These are phyloP conservation scores for Nicotiana sylvestris DNA, from an alignment of 257 asterid species.

Conservation along the genomic window DNA sequence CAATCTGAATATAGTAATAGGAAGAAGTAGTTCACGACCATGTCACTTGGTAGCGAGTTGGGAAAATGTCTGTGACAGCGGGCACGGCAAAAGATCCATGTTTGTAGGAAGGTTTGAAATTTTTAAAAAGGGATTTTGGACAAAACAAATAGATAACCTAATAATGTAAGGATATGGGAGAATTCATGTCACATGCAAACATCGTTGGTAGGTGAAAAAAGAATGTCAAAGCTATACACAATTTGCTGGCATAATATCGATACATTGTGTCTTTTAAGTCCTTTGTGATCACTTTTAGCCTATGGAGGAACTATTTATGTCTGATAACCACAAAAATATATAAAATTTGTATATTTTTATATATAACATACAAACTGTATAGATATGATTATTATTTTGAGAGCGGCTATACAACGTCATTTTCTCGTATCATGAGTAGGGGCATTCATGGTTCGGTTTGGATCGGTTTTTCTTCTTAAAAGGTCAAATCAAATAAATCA, in stretches of 20 bases:
- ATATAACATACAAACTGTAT: too few relatives aligned
- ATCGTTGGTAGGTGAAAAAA: conserved; percentile 24
- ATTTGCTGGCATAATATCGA: conserved; percentile 4
- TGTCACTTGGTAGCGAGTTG: neutral
- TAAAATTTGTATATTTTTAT: too few relatives aligned
- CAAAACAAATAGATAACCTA: conserved; percentile 28
- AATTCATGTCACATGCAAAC: conserved; percentile 31
- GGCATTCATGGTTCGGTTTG: too few relatives aligned
- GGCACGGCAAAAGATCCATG: conserved; percentile 41
- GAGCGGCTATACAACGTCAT: too few relatives aligned
- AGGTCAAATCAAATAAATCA: too few relatives aligned
- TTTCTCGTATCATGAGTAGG: too few relatives aligned
- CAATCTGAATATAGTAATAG: neutral
- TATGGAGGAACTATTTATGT: too few relatives aligned
- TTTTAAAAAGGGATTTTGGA: conserved; percentile 1
- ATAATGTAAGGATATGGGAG: conserved; percentile 16
- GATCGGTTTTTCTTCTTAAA: too few relatives aligned
- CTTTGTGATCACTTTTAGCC: too few relatives aligned
- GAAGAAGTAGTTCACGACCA: neutral
- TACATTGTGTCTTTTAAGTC: too few relatives aligned
- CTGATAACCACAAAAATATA: accelerated
- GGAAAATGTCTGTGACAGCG: conserved; percentile 6
- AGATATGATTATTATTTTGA: too few relatives aligned
- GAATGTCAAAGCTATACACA: conserved; percentile 30
- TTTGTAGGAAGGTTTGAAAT: conserved; percentile 25